phyloP scores from a whole-genome alignment of 1,139 yeast genomes.

The Zygoascus meyerae region DNA sequence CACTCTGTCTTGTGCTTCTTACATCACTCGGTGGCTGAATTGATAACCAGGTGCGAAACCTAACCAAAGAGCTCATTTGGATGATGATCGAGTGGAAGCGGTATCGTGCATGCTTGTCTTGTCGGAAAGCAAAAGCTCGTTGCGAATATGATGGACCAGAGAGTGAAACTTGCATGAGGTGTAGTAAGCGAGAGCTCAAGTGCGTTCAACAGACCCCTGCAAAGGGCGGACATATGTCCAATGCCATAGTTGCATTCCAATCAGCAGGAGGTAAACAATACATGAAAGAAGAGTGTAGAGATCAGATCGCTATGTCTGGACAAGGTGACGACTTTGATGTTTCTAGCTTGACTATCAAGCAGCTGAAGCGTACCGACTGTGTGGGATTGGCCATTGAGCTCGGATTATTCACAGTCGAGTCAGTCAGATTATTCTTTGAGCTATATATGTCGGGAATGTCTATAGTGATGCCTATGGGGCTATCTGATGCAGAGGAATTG shows the following conservation, averaged over 20 bases:
- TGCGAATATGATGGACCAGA: constrained; percentile 49
- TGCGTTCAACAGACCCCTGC: constrained; percentile 27
- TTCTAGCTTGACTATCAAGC: neutral
- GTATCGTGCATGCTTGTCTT: constrained; percentile 50
- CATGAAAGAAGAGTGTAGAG: neutral
- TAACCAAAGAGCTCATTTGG: no score
- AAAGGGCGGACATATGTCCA: constrained; percentile 7
- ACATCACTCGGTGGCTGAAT: no score
- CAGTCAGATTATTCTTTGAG: constrained; percentile 5
- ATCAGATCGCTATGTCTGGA: neutral
- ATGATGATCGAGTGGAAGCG: constrained; percentile 9
- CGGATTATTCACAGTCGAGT: constrained; percentile 10
- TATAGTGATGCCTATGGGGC: constrained; percentile 3
- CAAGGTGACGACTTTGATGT: neutral
- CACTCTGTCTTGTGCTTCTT: no score
- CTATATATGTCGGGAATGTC: constrained; percentile 6
- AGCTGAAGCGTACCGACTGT: constrained; percentile 2
- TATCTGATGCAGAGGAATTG: constrained; percentile 23
- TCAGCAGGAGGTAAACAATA: neutral
- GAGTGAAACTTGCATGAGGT: constrained; percentile 42
- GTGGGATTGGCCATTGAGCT: constrained; percentile 9
- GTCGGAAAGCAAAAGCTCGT: constrained; percentile 50
- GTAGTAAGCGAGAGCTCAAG: constrained; percentile 40
- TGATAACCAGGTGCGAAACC: no score
- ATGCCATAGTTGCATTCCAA: neutral